phyloP scores from a whole-genome alignment of 495 filamentous ascomycete species.

The Chaetomium cochliodes region DNA sequence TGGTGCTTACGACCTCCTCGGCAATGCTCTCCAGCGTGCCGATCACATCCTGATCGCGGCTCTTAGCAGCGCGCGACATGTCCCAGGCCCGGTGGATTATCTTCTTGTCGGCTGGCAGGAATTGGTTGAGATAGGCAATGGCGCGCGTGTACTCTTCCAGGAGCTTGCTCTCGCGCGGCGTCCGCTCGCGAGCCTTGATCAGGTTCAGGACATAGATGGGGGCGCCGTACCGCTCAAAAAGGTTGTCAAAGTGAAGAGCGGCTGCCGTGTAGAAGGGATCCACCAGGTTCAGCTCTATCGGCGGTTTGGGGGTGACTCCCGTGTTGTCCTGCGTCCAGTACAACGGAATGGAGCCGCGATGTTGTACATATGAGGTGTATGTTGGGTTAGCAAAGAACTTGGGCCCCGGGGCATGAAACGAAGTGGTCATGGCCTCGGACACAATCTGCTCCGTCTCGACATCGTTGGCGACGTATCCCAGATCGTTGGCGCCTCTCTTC shows the following conservation, averaged over 20 bases:
- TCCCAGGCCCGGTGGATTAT: conserved; percentile 95
- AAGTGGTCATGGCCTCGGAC: conserved; percentile 87
- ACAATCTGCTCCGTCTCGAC: conserved; percentile 99
- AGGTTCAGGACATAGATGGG: conserved; percentile 92
- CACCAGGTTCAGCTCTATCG: conserved; percentile 87
- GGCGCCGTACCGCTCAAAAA: conserved; percentile 90
- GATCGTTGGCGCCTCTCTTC: conserved; percentile 91
- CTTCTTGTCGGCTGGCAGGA: conserved; percentile 76
- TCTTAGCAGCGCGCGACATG: conserved; percentile 94
- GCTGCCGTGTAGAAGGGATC: conserved; percentile 97
- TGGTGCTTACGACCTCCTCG: conserved; percentile 77
- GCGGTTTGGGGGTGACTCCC: conserved; percentile 91
- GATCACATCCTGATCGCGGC: conserved; percentile 94
- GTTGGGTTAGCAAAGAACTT: conserved; percentile 81
- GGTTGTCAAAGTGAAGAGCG: conserved; percentile 92
- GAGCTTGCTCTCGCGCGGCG: conserved; percentile 88
- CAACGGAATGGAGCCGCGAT: conserved; percentile 92
- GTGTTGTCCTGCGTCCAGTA: conserved; percentile 98
- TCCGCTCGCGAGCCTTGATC: conserved; percentile 85
- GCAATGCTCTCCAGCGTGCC: conserved; percentile 84
- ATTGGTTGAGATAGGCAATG: conserved; percentile 92
- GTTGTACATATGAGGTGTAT: conserved; percentile 95
- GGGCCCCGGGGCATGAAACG: conserved; percentile 89
- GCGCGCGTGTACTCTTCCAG: conserved; percentile 84
- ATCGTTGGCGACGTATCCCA: conserved; percentile 97